Percentiles rank a stretch among this genome's conserved stretches.
These are phyloP conservation scores for Nemania sp. DNA, from an alignment of 2,329 filamentous ascomycete species.

Conservation along the genomic window DNA sequence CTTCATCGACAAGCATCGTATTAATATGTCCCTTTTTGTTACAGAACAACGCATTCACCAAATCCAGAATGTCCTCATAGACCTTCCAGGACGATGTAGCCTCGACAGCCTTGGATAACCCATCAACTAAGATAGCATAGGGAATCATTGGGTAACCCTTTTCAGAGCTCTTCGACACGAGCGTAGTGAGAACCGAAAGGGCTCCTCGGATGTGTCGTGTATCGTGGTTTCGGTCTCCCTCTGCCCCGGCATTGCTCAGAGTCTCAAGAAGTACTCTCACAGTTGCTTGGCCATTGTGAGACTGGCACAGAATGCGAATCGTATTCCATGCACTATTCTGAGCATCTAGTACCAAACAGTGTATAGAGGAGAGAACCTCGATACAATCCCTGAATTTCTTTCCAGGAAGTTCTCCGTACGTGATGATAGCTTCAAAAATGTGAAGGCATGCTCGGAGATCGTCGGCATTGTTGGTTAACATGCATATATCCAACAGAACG, in stretches of 20 bases:
- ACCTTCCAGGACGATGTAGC: constrained; percentile 52
- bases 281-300: constrained; percentile 73
- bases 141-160: constrained; percentile 65
- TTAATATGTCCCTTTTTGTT: constrained; percentile 58
- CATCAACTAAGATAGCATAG: constrained; percentile 62
- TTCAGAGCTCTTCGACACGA: constrained; percentile 62
- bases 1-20: constrained; percentile 64
- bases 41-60: constrained; percentile 61
- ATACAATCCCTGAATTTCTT: constrained; percentile 67
- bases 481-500: constrained; percentile 67
- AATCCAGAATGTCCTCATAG: constrained; percentile 51
- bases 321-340: constrained; percentile 71
- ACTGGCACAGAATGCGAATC: constrained; percentile 71
- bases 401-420: constrained; percentile 70
- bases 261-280: constrained; percentile 68
- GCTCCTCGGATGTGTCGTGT: constrained; percentile 65
- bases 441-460: constrained; percentile 71
- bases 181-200: constrained; percentile 64
- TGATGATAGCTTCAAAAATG: constrained; percentile 72
- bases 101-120: constrained; percentile 56
- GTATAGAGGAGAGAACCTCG: constrained; percentile 73
- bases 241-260: constrained; percentile 53
- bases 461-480: constrained; percentile 65
- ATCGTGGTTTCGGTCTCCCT: constrained; percentile 55
- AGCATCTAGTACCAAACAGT: constrained; percentile 65